Evolutionary conservation across 148 eudicot genomes (phyloP).

Genomic region (Silene latifolia): DNA sequence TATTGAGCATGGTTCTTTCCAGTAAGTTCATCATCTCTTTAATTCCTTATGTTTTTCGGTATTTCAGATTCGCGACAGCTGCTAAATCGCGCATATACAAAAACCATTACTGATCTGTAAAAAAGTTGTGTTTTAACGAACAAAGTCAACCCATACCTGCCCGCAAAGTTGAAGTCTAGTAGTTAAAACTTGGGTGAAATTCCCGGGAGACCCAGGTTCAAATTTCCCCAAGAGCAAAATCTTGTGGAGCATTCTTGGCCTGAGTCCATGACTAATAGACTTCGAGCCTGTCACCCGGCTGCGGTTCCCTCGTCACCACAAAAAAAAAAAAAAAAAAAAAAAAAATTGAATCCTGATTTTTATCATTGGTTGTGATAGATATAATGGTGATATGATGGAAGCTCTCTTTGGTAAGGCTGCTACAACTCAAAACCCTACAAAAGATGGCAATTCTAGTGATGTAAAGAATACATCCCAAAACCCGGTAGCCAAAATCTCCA

Average conservation of each 20-base stretch:
- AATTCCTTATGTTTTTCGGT: not conserved
- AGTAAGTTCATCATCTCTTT: conserved; percentile 37
- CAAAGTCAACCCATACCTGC: not conserved
- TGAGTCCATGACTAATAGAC: too few species aligned
- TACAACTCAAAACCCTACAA: conserved; percentile 44
- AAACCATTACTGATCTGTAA: too few species aligned
- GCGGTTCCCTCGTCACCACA: too few species aligned
- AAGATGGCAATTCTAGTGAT: not conserved
- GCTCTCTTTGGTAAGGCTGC: conserved; percentile 78
- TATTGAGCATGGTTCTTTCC: conserved; percentile 68
- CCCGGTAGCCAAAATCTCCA: conserved; percentile 48
- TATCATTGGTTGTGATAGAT: conserved; percentile 36
- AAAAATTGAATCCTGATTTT: conserved; percentile 3
- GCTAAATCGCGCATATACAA: too few species aligned
- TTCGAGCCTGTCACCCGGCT: too few species aligned
- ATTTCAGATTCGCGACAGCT: not conserved
- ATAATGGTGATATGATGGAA: conserved; percentile 88
- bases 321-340: too few species aligned
- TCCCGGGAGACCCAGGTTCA: too few species aligned
- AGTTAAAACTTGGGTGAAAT: too few species aligned
- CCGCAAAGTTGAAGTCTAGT: too few species aligned
- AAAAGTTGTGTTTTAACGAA: not conserved
- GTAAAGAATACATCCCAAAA: conserved; percentile 25
- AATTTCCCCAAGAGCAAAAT: too few species aligned
- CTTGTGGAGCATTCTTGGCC: too few species aligned